These are phyloP conservation scores for Saturnispora sekii DNA, from an alignment of 805 yeast genomes.

Conservation along the genomic window DNA sequence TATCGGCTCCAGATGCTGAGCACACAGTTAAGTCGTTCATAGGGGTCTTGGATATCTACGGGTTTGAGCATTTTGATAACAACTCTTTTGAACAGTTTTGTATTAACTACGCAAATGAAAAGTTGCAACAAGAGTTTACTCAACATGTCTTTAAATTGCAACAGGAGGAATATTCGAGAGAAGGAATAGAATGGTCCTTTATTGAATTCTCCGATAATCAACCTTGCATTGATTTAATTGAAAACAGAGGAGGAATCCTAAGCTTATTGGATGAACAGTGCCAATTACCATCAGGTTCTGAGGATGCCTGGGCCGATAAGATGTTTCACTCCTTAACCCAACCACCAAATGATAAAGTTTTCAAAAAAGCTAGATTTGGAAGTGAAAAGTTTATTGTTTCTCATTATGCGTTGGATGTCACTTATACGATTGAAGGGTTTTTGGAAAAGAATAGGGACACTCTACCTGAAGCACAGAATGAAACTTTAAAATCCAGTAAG, in stretches of 20 bases:
- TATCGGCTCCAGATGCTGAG: slow-evolving; percentile 63
- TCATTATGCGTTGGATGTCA: slow-evolving; percentile 91
- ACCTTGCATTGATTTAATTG: slow-evolving; percentile 90
- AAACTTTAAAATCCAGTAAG: slow-evolving; percentile 60
- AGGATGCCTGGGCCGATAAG: slow-evolving; percentile 85
- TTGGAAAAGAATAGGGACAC: slow-evolving; percentile 96
- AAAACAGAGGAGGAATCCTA: slow-evolving; percentile 76
- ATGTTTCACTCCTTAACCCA: slow-evolving; percentile 79
- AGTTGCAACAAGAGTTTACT: slow-evolving; percentile 92
- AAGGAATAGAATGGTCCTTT: slow-evolving; percentile 93
- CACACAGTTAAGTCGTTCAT: slow-evolving; percentile 60
- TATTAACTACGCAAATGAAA: slow-evolving; percentile 93
- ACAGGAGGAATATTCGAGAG: slow-evolving; percentile 88
- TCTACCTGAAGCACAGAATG: slow-evolving; percentile 89
- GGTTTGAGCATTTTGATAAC: slow-evolving; percentile 89
- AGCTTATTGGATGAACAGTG: slow-evolving; percentile 91
- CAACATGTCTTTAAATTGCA: slow-evolving; percentile 96
- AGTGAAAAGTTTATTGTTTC: slow-evolving; percentile 80
- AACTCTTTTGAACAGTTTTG: slow-evolving; percentile 97
- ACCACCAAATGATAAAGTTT: slow-evolving; percentile 66
- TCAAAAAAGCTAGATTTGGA: slow-evolving; percentile 91
- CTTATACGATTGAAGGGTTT: slow-evolving; percentile 87
- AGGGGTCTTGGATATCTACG: slow-evolving; percentile 95
- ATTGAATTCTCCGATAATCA: slow-evolving; percentile 94
- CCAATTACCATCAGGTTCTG: slow-evolving; percentile 86